Conservation (phyloP, 352 stramenopile species). For the Globisporangium iwayamae region DNA sequence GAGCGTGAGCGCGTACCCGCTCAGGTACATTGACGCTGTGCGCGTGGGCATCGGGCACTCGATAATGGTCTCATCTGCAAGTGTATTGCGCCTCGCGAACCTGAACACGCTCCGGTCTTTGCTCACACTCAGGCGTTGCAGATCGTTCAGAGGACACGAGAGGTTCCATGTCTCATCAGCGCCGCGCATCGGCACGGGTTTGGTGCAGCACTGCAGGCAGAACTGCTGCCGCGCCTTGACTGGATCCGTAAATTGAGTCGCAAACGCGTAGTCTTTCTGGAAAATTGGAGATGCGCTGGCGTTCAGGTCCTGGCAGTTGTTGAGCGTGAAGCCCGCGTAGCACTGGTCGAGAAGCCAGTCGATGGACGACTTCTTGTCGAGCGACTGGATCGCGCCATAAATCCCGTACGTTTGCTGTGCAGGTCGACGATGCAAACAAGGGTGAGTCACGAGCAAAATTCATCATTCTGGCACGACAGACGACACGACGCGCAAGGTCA, state of each 20-base stretch:
- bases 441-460: neutral
- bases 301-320: conserved; percentile 52
- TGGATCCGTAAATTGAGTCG: conserved; percentile 52
- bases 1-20: conserved; percentile 51
- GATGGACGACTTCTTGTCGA: conserved; percentile 34
- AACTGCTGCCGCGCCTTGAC: conserved; percentile 37
- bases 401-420: conserved; percentile 51
- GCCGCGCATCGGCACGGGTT: conserved; percentile 45
- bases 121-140: conserved; percentile 67
- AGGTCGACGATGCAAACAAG: neutral
- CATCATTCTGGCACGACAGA: no score
- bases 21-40: conserved; percentile 46
- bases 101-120: conserved; percentile 48
- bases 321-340: conserved; percentile 62
- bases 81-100: conserved; percentile 54
- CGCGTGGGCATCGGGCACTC: conserved; percentile 57
- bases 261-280: conserved; percentile 50
- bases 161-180: conserved; percentile 80
- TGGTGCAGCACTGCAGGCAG: conserved; percentile 73
- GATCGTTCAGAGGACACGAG: conserved; percentile 58
- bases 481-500: neutral
- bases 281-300: conserved; percentile 26
- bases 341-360: conserved; percentile 46
- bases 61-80: conserved; percentile 46
- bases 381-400: conserved; percentile 52